Evolutionary conservation across 1,139 yeast species (phyloP).

Genomic region (Pichia sp.): DNA sequence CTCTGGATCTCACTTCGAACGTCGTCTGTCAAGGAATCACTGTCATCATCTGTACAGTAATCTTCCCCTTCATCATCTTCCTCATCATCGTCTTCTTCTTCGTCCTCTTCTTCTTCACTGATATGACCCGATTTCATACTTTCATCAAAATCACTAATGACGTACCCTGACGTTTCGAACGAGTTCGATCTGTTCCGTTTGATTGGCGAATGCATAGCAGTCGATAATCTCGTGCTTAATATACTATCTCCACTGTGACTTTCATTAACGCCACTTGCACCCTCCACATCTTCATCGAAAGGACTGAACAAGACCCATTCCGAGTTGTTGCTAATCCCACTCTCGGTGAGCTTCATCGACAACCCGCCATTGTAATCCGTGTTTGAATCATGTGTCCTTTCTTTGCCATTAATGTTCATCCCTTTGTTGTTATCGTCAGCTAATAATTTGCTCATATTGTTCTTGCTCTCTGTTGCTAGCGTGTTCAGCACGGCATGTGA

Average conservation of each 20-base stretch:
- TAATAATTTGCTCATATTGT: neutral
- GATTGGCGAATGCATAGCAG: neutral
- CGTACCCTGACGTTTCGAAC: slow-evolving; percentile 1
- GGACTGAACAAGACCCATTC: slow-evolving; percentile 14
- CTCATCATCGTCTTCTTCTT: slow-evolving; percentile 3
- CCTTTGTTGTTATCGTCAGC: neutral
- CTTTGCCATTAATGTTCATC: neutral
- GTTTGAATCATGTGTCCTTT: neutral
- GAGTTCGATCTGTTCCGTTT: neutral
- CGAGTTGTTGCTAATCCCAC: slow-evolving; percentile 3
- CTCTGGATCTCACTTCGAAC: slow-evolving; percentile 3
- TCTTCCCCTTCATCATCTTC: neutral
- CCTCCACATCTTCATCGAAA: neutral
- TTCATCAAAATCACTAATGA: slow-evolving; percentile 10
- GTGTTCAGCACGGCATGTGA: neutral
- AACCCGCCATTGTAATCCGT: neutral
- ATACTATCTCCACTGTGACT: slow-evolving; percentile 3
- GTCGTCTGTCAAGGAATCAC: slow-evolving; percentile 11
- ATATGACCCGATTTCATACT: neutral
- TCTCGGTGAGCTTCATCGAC: neutral
- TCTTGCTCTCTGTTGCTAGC: neutral
- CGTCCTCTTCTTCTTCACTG: slow-evolving; percentile 1
- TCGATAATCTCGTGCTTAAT: slow-evolving; percentile 14
- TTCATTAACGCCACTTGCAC: neutral
- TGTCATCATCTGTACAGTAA: slow-evolving; percentile 6